These are phyloP conservation scores for Desmodesmus armatus DNA, from an alignment of 139 green algal genomes.

Conservation along the genomic window DNA sequence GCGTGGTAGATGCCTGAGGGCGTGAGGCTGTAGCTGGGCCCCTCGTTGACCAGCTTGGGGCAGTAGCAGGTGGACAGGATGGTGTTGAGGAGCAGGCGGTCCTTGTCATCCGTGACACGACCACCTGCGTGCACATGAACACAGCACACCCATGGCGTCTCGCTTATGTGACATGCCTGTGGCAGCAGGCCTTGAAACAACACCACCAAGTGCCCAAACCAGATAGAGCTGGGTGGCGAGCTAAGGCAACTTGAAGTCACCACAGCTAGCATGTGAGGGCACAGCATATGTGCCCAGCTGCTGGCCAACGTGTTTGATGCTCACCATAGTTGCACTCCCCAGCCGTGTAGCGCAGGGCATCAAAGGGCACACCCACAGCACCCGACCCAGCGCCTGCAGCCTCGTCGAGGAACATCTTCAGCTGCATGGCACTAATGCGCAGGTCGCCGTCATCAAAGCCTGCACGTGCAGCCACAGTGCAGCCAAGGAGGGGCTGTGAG, in stretches of 20 bases:
- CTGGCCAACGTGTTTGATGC: no score
- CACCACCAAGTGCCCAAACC: no score
- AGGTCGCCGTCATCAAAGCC: conserved; percentile 80
- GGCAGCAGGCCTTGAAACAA: no score
- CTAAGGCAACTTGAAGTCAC: no score
- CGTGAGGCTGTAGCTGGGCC: conserved; percentile 50
- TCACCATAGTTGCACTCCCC: conserved; percentile 85
- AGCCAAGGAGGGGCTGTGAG: not conserved
- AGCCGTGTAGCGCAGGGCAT: conserved; percentile 75
- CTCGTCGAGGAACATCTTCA: conserved; percentile 82
- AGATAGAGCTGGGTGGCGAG: no score
- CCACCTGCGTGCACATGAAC: conserved; percentile 51
- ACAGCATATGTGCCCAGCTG: not conserved
- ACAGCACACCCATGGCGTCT: no score
- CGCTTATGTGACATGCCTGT: no score
- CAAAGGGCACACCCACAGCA: conserved; percentile 60
- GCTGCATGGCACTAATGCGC: conserved; percentile 77
- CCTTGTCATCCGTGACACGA: conserved; percentile 84
- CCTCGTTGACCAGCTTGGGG: conserved; percentile 50
- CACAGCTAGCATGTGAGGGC: no score
- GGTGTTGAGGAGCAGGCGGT: conserved; percentile 75
- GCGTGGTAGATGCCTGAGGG: conserved; percentile 65
- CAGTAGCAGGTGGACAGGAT: conserved; percentile 72
- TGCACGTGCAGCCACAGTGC: no score
- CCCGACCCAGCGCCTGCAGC: not conserved